These are phyloP conservation scores for Gastrolobium villosum DNA, from an alignment of 306 rosid genomes.

Conservation along the genomic window DNA sequence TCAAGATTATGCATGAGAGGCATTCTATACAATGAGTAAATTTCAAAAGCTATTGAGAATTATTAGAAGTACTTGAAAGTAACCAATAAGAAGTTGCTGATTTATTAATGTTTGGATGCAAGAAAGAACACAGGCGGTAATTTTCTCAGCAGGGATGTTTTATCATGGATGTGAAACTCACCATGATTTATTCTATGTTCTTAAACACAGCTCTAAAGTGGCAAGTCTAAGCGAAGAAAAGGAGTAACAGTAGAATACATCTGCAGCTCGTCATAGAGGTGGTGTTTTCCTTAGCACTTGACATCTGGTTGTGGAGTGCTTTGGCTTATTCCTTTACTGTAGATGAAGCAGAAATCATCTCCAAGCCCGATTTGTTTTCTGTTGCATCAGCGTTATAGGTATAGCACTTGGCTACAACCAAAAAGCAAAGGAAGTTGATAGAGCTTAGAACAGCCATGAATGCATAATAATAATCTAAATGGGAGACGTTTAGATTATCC, in stretches of 20 bases:
- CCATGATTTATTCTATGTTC: neutral
- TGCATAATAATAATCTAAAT: constrained; percentile 72
- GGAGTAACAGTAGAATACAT: neutral
- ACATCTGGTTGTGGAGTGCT: constrained; percentile 18
- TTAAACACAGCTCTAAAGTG: neutral
- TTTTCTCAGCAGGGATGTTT: neutral
- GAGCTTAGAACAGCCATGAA: constrained; percentile 67
- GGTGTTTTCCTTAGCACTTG: neutral
- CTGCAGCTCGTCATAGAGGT: neutral
- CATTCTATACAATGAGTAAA: neutral
- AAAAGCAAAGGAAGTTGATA: constrained; percentile 71
- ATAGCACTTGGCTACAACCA: constrained; percentile 67
- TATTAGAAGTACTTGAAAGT: neutral
- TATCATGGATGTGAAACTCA: neutral
- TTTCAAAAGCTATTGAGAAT: neutral
- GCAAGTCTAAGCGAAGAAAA: neutral
- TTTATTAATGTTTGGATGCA: constrained; percentile 3
- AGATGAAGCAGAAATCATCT: constrained; percentile 37
- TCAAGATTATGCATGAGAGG: neutral
- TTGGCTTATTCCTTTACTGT: constrained; percentile 35
- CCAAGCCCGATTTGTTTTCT: constrained; percentile 45
- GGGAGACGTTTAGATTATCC: constrained; percentile 76
- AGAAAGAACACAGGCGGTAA: neutral
- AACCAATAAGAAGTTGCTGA: neutral
- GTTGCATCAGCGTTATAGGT: constrained; percentile 62